Base-by-base conservation (phyloP, 441 rosid species). In the Bruguiera hainesii region DNA sequence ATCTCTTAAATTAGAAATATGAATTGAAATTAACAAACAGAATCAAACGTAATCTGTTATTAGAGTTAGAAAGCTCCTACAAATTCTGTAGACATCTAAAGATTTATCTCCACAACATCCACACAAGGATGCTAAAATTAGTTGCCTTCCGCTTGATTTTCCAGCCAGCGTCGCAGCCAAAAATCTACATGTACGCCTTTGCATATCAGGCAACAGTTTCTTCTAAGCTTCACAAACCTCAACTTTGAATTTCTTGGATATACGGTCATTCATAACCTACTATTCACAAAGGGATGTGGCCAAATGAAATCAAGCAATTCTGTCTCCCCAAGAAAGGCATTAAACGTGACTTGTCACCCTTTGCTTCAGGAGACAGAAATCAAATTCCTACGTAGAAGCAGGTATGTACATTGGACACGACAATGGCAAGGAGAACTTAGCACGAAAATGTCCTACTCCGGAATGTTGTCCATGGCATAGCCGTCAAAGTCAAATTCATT, bases 401-500 rank as follows among this genome's bases (percentile, higher is more conserved):
- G 61, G 33, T 79, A 81, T 83, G 77, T 82, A 82, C 81, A 81
- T 39, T 66, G 23, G 73, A 74, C 52, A 70, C 56, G 63, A 78
- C 72, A 51, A 59, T 18, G 56, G 37, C 23, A 23, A 52, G 64
- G 68, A 56, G 46, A 64, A 65, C 66, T 2, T 57, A 20, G 64
- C 51, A 37, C 19, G 59, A 61, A 18, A 67, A 61, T 19, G n/a
- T 25, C 39, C 85, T 86, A 93, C 63, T 83, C 96, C 0, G 80
- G 90, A 71, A 91, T 86, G 61, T 91, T 84, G 71, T 83, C 96
- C 72, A 87, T 65, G 28, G 88, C 68, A 80, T 81, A 89, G 29
- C 92, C 97, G 48, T 94, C 97, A 52, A 89, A 87, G 68, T 89
- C 92, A 2, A 91, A 89, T 74, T 94, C 97, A 3, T 74, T 81